These are phyloP conservation scores for Pythium brachiatum DNA, from an alignment of 352 stramenopile species.

Conservation along the genomic window DNA sequence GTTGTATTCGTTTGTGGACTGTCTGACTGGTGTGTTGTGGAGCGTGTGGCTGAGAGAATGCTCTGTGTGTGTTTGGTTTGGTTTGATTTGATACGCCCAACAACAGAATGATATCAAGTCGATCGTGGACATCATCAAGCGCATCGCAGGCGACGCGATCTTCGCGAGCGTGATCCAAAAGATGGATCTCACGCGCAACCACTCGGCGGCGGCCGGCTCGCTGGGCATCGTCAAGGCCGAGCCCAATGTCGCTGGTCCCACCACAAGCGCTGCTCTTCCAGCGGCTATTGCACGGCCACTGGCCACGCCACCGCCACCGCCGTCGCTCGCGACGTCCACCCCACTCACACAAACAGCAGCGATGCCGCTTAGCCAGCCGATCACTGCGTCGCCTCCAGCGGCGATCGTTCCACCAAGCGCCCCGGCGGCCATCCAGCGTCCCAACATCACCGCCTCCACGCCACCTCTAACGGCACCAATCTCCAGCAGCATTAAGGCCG, in stretches of 20 bases:
- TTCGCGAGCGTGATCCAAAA: conserved; percentile 83
- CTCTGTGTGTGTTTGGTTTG: conserved; percentile 1
- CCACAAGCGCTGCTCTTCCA: not conserved
- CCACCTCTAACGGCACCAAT: conserved; percentile 1
- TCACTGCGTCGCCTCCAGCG: not conserved
- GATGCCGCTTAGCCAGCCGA: not conserved
- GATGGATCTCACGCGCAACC: conserved; percentile 70
- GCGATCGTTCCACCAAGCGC: not conserved
- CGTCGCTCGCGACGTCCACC: not conserved
- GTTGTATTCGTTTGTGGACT: conserved; percentile 5
- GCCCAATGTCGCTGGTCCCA: no score
- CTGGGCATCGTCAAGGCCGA: conserved; percentile 31
- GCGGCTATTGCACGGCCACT: conserved; percentile 3
- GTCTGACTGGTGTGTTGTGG: not conserved
- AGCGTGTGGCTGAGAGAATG: not conserved
- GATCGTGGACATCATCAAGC: conserved; percentile 88
- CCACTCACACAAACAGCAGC: not conserved
- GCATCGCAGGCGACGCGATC: conserved; percentile 74
- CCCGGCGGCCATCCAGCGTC: conserved; percentile 23
- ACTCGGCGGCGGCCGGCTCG: conserved; percentile 37
- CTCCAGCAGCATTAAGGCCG: conserved; percentile 11
- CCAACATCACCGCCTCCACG: conserved; percentile 21
- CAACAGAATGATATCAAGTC: conserved; percentile 82
- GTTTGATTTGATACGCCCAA: not conserved
- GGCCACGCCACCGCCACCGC: not conserved